Conservation (phyloP, 208 protist genomes). For the Wallacemonas collosoma region DNA sequence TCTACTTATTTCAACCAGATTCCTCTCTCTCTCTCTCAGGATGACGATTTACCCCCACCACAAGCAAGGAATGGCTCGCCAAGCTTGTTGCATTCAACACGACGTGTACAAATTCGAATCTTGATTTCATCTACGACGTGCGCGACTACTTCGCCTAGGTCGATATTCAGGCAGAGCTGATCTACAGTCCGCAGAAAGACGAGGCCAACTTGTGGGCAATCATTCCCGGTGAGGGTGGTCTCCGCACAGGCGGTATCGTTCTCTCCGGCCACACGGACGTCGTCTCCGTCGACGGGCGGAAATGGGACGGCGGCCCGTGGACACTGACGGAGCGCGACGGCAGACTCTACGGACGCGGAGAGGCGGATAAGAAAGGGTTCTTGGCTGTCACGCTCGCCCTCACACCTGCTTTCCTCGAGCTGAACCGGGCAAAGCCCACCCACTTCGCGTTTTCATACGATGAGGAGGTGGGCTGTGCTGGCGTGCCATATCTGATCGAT, state of each 20-base stretch:
- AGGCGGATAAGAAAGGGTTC: constrained; percentile 60
- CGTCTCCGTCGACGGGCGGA: constrained; percentile 25
- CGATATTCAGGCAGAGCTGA: constrained; percentile 34
- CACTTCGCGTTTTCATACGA: constrained; percentile 22
- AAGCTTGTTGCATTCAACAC: constrained; percentile 64
- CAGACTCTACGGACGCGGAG: constrained; percentile 56
- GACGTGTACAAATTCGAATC: constrained; percentile 53
- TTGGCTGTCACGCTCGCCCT: constrained; percentile 49
- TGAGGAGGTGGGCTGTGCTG: constrained; percentile 40
- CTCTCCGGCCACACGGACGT: constrained; percentile 65
- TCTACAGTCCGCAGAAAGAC: constrained; percentile 31
- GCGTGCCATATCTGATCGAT: constrained; percentile 30
- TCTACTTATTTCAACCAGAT: too few species aligned
- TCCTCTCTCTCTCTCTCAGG: too few species aligned
- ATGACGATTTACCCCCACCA: background rate
- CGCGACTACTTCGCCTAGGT: constrained; percentile 29
- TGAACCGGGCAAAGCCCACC: constrained; percentile 45
- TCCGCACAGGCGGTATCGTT: constrained; percentile 46
- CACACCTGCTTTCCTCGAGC: constrained; percentile 30
- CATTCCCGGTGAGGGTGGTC: constrained; percentile 37
- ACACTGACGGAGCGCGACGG: constrained; percentile 46
- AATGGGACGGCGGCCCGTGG: constrained; percentile 56
- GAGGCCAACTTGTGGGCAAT: constrained; percentile 64
- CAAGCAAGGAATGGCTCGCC: constrained; percentile 31
- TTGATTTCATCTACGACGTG: constrained; percentile 48